Base-by-base conservation (phyloP, 2,329 filamentous ascomycete genomes). In the Paramyrothecium roridum region DNA sequence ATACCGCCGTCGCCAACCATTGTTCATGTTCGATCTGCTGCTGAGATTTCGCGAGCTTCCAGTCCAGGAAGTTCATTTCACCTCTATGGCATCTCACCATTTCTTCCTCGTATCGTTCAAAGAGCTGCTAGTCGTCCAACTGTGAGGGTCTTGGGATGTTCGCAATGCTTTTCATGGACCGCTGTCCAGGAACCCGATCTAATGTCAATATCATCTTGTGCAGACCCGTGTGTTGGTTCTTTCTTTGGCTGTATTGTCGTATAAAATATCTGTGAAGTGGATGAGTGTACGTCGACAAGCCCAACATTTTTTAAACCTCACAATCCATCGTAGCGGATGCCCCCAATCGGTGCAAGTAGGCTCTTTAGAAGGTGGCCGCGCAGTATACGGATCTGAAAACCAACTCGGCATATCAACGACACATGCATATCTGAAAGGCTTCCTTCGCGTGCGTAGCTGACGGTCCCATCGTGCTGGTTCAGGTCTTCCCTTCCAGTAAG, bases 281-380 rank as follows among this genome's bases (percentile, higher is more conserved):
- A 62, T 40, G 16, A 48, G 22, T 21, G 37, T 37, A 11, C 11
- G 20, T 26, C 6, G 17, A 8, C 8, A 17, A 16, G 8, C 19
- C 16, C 13, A 40, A 10, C 11, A 17, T 46, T 21, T 43, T 17
- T 16, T 13, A 21, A 19, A 22, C 71, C 80, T 67, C 69, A 84
- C 80, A 83, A 59, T 52, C 83, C 83, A 62, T 86, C 83, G 57
- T 84, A 85, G 56, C 83, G 72, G 26, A 85, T 63, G 2, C 83
- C 83, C 2, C 72, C 79, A 37, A 65, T 63, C 1, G 83, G 83
- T 3, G 82, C 80, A 55, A 78, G 73, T 2, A 74, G 70, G 54
- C 82, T 84, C 58, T 74, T 74, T 20, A 85, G 70, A 33, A 66
- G 68, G 57, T 79, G 70, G 2, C 82, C 81, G 49, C 83, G 70